Evolutionary conservation across 176 grass and related monocot genomes (phyloP).

Genomic region (Musa troglodytarum): DNA sequence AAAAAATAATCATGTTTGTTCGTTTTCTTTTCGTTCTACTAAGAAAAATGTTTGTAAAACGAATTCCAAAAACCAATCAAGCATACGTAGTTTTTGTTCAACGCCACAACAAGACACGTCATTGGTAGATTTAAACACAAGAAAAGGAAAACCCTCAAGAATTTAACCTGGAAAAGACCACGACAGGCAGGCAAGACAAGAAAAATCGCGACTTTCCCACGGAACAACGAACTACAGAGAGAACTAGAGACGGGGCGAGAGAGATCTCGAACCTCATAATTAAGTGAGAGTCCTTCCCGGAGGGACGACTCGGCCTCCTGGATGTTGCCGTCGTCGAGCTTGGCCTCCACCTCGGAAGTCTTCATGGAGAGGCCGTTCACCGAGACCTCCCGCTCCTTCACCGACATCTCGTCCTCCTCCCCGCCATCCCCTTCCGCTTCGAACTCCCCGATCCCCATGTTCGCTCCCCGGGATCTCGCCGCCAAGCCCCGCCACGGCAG

Average conservation of each 20-base stretch:
- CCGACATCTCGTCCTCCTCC: constrained; percentile 21
- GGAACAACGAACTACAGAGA: constrained; percentile 2
- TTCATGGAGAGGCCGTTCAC: constrained; percentile 22
- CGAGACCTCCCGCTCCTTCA: constrained; percentile 20
- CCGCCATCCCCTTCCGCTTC: constrained; percentile 21
- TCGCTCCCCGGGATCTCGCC: not conserved
- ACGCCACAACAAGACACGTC: not conserved
- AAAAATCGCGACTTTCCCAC: too few species aligned
- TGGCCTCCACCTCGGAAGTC: constrained; percentile 50
- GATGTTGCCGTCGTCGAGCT: constrained; percentile 88
- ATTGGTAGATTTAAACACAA: not conserved
- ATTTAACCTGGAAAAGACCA: not conserved
- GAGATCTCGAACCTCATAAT: constrained; percentile 67
- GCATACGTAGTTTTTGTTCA: not conserved
- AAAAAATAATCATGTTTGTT: not conserved
- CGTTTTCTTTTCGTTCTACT: not conserved
- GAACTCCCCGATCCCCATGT: constrained; percentile 15
- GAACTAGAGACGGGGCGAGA: not conserved
- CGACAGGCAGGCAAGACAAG: not conserved
- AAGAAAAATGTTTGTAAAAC: not conserved
- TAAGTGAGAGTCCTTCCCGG: constrained; percentile 94
- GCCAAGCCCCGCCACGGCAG: not conserved
- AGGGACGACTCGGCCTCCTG: constrained; percentile 96
- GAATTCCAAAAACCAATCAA: not conserved
- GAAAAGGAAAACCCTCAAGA: not conserved